phyloP scores from a whole-genome alignment of 2,329 filamentous ascomycete species.

The Trichoderma endophyticum region DNA sequence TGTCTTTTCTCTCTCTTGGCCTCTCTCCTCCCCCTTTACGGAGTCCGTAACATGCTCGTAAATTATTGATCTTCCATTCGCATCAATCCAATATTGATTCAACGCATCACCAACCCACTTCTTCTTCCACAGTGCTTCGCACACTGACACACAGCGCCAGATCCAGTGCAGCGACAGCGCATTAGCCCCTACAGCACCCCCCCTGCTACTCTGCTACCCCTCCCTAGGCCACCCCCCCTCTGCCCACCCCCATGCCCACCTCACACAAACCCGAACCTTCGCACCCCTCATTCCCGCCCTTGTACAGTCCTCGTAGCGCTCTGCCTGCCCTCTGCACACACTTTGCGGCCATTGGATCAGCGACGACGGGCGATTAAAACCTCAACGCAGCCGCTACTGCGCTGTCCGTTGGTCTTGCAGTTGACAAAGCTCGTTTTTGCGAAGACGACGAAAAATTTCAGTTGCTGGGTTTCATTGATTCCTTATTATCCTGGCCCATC shows the following conservation, averaged over 20 bases:
- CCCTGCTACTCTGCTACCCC: neutral
- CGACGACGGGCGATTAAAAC: slow-evolving; percentile 22
- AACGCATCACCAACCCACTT: neutral
- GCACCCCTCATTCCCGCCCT: slow-evolving; percentile 15
- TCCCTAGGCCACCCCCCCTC: neutral
- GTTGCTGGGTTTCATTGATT: neutral
- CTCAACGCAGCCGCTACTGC: slow-evolving; percentile 25
- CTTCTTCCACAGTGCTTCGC: neutral
- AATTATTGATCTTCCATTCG: neutral
- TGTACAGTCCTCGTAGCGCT: neutral
- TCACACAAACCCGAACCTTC: slow-evolving; percentile 2
- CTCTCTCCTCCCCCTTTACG: neutral
- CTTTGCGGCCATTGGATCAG: slow-evolving; percentile 21
- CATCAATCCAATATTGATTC: neutral
- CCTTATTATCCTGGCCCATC: slow-evolving; percentile 5
- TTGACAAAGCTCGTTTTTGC: neutral
- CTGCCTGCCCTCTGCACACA: slow-evolving; percentile 21
- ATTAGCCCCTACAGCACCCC: slow-evolving; percentile 8
- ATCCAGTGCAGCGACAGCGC: slow-evolving; percentile 10
- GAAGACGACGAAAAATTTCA: neutral
- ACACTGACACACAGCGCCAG: slow-evolving; percentile 9
- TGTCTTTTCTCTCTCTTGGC: neutral
- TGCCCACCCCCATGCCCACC: neutral
- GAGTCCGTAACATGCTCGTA: neutral
- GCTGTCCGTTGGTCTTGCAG: slow-evolving; percentile 20